phyloP scores from a whole-genome alignment of 148 eudicot species.

The Nyssa sinensis region DNA sequence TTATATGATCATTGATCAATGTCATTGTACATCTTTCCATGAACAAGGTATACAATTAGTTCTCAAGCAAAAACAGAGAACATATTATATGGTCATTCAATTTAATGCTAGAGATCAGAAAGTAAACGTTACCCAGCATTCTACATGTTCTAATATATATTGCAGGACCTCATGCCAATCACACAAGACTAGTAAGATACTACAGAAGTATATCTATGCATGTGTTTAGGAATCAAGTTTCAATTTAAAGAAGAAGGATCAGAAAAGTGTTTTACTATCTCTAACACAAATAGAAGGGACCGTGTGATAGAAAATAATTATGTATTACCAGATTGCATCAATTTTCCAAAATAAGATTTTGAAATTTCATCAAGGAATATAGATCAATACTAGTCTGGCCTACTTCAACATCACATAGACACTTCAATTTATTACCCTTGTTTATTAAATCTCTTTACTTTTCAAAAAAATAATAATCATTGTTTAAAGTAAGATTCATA shows the following conservation, averaged over 20 bases:
- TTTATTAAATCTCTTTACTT: too few species aligned
- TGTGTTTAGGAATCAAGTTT: not conserved
- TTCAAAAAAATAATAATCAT: too few species aligned
- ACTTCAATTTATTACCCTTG: not conserved
- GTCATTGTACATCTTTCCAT: not conserved
- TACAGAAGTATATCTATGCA: not conserved
- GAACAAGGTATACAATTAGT: not conserved
- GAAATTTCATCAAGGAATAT: not conserved
- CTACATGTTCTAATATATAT: not conserved
- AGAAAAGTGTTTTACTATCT: not conserved
- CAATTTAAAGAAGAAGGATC: too few species aligned
- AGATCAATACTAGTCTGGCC: not conserved
- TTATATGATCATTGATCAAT: not conserved
- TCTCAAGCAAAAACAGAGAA: not conserved
- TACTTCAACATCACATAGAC: not conserved
- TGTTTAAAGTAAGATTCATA: not conserved
- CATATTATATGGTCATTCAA: not conserved
- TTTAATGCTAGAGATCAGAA: not conserved
- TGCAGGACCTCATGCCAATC: not conserved
- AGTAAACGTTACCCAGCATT: not conserved
- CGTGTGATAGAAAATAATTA: too few species aligned
- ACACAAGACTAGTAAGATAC: not conserved
- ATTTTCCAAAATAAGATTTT: not conserved
- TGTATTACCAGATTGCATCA: not conserved
- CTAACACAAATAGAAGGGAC: too few species aligned